These are phyloP conservation scores for Komagataella populi DNA, from an alignment of 805 yeast species.

Conservation along the genomic window DNA sequence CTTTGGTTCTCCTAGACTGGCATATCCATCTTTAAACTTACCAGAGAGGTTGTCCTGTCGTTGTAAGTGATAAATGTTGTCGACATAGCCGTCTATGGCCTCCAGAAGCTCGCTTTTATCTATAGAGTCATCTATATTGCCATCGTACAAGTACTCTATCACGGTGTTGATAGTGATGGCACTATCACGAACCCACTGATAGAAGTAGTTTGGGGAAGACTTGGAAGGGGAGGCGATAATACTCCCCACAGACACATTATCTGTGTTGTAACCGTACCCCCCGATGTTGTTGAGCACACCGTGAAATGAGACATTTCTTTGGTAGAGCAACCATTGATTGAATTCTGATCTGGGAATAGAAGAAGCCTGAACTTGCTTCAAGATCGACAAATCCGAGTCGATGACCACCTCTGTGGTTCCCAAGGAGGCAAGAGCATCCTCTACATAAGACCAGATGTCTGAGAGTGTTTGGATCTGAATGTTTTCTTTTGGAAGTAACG, in stretches of 20 bases:
- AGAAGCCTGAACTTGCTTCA: neutral
- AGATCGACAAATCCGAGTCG: neutral
- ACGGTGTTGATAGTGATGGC: slow-evolving; percentile 68
- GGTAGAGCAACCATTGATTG: slow-evolving; percentile 33
- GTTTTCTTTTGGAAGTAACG: neutral
- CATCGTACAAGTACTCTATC: slow-evolving; percentile 38
- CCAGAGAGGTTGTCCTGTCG: slow-evolving; percentile 62
- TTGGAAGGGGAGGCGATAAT: slow-evolving; percentile 80
- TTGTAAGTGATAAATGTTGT: slow-evolving; percentile 47
- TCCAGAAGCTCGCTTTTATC: slow-evolving; percentile 6
- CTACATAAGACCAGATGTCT: neutral
- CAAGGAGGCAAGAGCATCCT: neutral
- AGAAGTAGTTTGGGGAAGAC: slow-evolving; percentile 63
- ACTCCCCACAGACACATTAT: slow-evolving; percentile 45
- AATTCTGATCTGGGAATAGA: slow-evolving; percentile 21
- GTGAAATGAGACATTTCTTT: slow-evolving; percentile 26
- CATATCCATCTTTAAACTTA: slow-evolving; percentile 24
- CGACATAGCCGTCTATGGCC: slow-evolving; percentile 46
- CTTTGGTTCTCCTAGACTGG: slow-evolving; percentile 85
- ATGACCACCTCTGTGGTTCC: neutral
- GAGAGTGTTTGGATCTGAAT: neutral
- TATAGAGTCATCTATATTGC: slow-evolving; percentile 10
- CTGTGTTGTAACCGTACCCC: slow-evolving; percentile 17
- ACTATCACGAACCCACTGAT: slow-evolving; percentile 84
- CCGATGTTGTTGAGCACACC: slow-evolving; percentile 44